Conservation (phyloP, 257 asterid genomes). For the Solanum medicagineum region DNA sequence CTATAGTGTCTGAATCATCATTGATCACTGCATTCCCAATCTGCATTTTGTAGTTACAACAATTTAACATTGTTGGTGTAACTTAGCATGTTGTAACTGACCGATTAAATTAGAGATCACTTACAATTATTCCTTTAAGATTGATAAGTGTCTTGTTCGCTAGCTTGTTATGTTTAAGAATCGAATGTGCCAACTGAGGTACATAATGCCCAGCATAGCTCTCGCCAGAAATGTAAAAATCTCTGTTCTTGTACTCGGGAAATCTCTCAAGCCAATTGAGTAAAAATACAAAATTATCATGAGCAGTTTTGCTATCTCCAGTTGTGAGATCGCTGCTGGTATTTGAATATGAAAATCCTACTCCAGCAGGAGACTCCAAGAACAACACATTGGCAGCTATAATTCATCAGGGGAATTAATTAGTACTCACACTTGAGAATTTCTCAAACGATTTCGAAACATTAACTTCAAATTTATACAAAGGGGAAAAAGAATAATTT, state of each 20-base stretch:
- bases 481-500: background rate
- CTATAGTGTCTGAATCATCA: background rate
- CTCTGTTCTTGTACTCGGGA: conserved; percentile 23
- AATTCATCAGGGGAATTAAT: background rate
- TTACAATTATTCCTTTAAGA: conserved; percentile 29
- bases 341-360: conserved; percentile 49
- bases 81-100: background rate
- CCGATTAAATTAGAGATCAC: background rate
- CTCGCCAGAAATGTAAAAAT: conserved; percentile 31
- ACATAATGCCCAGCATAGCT: conserved; percentile 40
- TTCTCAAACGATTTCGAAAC: background rate
- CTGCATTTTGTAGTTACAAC: background rate
- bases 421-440: background rate
- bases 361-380: conserved; percentile 40
- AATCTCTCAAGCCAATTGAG: conserved; percentile 40
- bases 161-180: conserved; percentile 11
- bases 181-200: conserved; percentile 23
- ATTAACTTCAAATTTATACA: background rate
- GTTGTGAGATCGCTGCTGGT: conserved; percentile 11
- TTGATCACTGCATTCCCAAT: conserved; percentile 16
- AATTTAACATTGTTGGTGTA: background rate
- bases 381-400: conserved; percentile 34
- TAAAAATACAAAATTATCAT: conserved; percentile 26
- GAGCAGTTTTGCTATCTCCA: conserved; percentile 20
- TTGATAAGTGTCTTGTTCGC: conserved; percentile 15